These are phyloP conservation scores for Scolecobasidium constrictum DNA, from an alignment of 2,329 filamentous ascomycete species.

Conservation along the genomic window DNA sequence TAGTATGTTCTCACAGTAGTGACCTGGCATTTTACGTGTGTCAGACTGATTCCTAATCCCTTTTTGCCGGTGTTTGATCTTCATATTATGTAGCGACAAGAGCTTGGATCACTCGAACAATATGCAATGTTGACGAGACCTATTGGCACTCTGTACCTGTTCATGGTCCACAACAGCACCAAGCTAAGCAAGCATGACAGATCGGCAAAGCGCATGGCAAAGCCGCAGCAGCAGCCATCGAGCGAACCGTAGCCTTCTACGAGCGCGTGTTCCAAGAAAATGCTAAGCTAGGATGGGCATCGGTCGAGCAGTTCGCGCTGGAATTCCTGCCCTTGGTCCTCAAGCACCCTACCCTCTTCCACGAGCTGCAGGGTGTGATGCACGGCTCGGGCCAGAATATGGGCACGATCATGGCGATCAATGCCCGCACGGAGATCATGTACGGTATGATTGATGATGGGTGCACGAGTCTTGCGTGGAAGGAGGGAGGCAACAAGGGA, in stretches of 20 bases:
- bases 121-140: not conserved
- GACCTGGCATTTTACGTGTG: not conserved
- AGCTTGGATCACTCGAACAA: not conserved
- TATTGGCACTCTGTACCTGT: not conserved
- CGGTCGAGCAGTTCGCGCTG: slow-evolving; percentile 34
- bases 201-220: slow-evolving; percentile 39
- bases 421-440: slow-evolving; percentile 46
- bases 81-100: too few species aligned
- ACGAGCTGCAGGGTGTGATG: slow-evolving; percentile 37
- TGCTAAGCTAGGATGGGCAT: slow-evolving; percentile 34
- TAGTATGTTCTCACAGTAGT: not conserved
- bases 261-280: slow-evolving; percentile 34
- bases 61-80: not conserved
- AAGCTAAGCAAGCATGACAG: slow-evolving; percentile 18
- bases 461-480: slow-evolving; percentile 43
- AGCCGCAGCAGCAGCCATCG: slow-evolving; percentile 28
- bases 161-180: not conserved
- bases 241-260: slow-evolving; percentile 36
- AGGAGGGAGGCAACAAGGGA: slow-evolving; percentile 18
- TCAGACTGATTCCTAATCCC: not conserved
- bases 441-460: slow-evolving; percentile 47
- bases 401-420: slow-evolving; percentile 46
- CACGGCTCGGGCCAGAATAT: slow-evolving; percentile 36
- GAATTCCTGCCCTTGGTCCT: slow-evolving; percentile 36
- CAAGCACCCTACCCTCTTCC: slow-evolving; percentile 30